Evolutionary conservation across 2,329 filamentous ascomycete genomes (phyloP), one percentile per base, ranked within the genome.

Genomic region (Penicillium sp.): DNA sequence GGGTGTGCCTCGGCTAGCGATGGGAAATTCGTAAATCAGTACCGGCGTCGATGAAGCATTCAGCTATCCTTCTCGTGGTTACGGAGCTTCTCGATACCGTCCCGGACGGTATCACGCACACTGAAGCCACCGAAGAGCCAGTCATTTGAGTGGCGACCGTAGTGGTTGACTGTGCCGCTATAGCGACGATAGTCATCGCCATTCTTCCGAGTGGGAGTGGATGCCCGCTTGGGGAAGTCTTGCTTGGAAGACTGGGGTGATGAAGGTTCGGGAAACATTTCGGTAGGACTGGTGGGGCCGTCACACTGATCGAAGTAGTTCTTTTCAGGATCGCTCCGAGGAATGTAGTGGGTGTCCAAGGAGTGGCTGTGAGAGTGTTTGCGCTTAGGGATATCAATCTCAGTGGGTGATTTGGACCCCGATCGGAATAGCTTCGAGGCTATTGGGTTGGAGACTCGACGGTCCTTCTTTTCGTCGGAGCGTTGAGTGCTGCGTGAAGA

Each of bases 101-200:
- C 77, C 4, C 73, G 74, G 24, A 79, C 75, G 7, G 78, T 77
- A 33, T 79, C 76, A 4, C 74, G 73, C 4, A 82, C 66, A 61
- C 77, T 80, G 64, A 81, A 78, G 1, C 78, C 77, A 21, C 75
- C 74, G 56, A 82, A 82, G 5, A 82, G 70, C 80, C 80, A 82
- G 53, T 81, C 77, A 54, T 82, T 81, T 19, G 74, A 76, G 65
- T 82, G 80, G 9, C 80, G 75, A 14, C 80, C 80, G 53, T 71
- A 79, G 55, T 82, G 74, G 49, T 74, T 76, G 43, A 78, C 65
- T 0, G 76, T 78, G 19, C 73, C 71, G 48, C 66, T 75, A 51
- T 74, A 73, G 57, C 75, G 72, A 50, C 71, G 74, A 51, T 75
- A 71, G 49, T 75, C 71, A 13, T 68, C 65, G 51, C 68, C 70